These are phyloP conservation scores for Aspergillus brunneoviolaceus DNA, from an alignment of 2,329 filamentous ascomycete genomes.

Conservation along the genomic window DNA sequence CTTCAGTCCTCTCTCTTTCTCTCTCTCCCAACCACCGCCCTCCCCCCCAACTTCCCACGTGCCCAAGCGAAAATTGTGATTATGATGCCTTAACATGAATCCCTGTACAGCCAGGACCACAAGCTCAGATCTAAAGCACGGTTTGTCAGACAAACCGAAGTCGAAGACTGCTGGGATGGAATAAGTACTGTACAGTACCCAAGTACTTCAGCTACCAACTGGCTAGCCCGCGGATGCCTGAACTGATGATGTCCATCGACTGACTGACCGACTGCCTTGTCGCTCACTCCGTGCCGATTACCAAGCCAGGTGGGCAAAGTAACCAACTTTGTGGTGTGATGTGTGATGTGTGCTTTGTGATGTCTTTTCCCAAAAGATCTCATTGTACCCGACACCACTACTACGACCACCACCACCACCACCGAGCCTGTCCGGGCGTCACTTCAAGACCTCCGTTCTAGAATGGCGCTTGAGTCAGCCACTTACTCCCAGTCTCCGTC, in stretches of 20 bases:
- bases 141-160: not conserved
- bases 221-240: not conserved
- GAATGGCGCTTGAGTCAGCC: slow-evolving; percentile 3
- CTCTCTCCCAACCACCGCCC: too few relatives aligned
- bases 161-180: not conserved
- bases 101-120: slow-evolving; percentile 2
- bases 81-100: slow-evolving; percentile 9
- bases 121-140: not conserved
- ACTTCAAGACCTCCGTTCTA: not conserved
- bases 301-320: not conserved
- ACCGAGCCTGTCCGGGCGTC: not conserved
- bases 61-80: not conserved
- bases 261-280: not conserved
- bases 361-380: not conserved
- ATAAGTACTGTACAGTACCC: not conserved
- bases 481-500: not conserved
- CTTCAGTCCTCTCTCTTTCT: not conserved
- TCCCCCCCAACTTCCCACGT: not conserved
- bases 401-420: not conserved
- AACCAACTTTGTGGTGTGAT: not conserved
- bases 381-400: not conserved
- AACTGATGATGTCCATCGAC: not conserved
- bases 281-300: not conserved
- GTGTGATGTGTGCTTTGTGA: too few relatives aligned
- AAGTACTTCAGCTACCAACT: not conserved